phyloP scores from a whole-genome alignment of 2,329 filamentous ascomycete genomes.

The Exutisphaerella laricina region DNA sequence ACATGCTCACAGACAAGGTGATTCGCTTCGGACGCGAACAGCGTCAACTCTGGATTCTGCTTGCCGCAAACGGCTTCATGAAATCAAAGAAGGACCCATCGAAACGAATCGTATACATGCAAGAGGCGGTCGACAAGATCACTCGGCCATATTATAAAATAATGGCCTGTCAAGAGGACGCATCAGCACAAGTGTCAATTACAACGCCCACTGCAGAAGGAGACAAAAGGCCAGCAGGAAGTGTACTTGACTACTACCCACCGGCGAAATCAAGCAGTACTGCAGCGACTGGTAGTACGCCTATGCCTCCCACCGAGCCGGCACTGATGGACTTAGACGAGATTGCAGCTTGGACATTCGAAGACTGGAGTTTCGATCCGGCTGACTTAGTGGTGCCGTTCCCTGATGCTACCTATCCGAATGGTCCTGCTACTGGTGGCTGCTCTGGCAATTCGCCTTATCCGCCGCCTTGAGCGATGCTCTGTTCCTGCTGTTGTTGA shows the following conservation, averaged over 20 bases:
- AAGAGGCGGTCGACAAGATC: conserved; percentile 30
- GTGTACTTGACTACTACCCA: conserved; percentile 1
- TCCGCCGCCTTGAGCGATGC: conserved; percentile 1
- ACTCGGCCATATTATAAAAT: conserved; percentile 30
- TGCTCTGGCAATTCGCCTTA: background rate
- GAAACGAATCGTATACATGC: conserved; percentile 25
- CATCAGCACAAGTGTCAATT: background rate
- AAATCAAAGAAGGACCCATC: conserved; percentile 24
- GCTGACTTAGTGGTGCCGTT: conserved; percentile 15
- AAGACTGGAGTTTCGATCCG: conserved; percentile 27
- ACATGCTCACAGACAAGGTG: conserved; percentile 28
- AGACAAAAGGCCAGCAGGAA: background rate
- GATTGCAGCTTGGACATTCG: conserved; percentile 30
- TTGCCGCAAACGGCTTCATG: conserved; percentile 26
- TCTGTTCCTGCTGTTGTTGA: background rate
- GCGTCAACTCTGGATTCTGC: conserved; percentile 29
- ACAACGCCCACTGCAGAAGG: background rate
- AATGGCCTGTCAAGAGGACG: conserved; percentile 30
- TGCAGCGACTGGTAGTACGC: background rate
- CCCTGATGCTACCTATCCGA: background rate
- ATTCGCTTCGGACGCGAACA: conserved; percentile 29
- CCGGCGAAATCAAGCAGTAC: conserved; percentile 1
- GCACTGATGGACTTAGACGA: conserved; percentile 27
- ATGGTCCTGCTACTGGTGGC: background rate
- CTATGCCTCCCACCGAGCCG: background rate